phyloP scores from a whole-genome alignment of 1,284 basidiomycete genomes.

The Retiboletus fuscus region DNA sequence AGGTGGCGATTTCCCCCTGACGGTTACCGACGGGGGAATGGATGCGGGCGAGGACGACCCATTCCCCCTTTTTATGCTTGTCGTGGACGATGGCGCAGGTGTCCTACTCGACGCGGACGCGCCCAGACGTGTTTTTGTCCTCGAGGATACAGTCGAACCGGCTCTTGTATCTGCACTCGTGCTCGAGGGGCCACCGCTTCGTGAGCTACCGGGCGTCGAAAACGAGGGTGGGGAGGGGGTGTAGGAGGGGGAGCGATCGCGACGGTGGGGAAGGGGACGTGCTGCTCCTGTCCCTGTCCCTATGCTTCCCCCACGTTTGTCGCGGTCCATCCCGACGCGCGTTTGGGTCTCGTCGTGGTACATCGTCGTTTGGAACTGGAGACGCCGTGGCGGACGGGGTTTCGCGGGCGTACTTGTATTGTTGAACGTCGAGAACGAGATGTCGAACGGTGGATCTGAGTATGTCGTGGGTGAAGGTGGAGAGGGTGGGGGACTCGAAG shows the following conservation, averaged over 20 bases:
- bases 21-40: background rate
- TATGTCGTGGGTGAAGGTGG: slow-evolving; percentile 21
- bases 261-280: background rate
- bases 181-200: background rate
- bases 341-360: background rate
- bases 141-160: background rate
- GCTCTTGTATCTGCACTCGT: background rate
- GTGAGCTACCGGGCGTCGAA: slow-evolving; percentile 12
- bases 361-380: slow-evolving; percentile 3
- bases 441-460: slow-evolving; percentile 38
- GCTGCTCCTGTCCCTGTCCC: background rate
- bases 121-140: background rate
- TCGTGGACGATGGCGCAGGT: background rate
- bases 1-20: background rate
- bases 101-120: background rate
- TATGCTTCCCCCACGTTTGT: background rate
- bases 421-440: slow-evolving; percentile 40
- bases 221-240: slow-evolving; percentile 38
- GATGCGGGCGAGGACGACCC: background rate
- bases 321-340: background rate
- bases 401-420: slow-evolving; percentile 49
- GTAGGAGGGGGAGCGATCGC: slow-evolving; percentile 24
- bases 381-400: slow-evolving; percentile 22
- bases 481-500: slow-evolving; percentile 14
- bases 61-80: background rate